Base-by-base conservation (phyloP, 805 yeast genomes). In the Schwanniomyces polymorphus region DNA sequence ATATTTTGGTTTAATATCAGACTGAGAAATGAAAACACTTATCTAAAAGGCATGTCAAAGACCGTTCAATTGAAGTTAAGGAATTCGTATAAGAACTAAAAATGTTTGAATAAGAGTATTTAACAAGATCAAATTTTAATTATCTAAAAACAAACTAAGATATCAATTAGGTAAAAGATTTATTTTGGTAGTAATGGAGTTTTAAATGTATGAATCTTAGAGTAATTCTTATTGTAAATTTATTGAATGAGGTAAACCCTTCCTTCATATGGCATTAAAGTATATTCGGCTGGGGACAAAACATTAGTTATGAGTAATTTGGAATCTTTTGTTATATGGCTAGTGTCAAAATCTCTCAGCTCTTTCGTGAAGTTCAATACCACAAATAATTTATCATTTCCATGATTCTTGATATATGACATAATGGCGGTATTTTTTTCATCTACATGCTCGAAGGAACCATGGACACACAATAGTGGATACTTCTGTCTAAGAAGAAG, bases 391-490 rank as follows among this genome's bases (percentile, higher is more conserved):
- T 58, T 63, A 40, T 65, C 55, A 16, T 53, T 62, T 14, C 57
- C 65, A 41, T 50, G 53, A 18, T 59, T 55, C 64, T 80, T 79
- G 33, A 64, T 54, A 59, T 62, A 79, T 7, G 74, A 61, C 55
- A 79, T 76, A 4, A 69, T 54, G 47, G 73, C 54, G 34, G 63
- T 61, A 58, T 76, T 71, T 18, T 74, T 75, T 49, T 59, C 58
- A 56, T 80, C 82, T 46, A 74, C 53, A 37, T 74, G 59, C 44
- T 70, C 69, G 49, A 79, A 72, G 34, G 58, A 58, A 26, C 85
- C 85, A 56, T 76, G 74, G 35, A 72, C 65, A 43, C 78, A 62
- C n/a, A 72, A 50, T 34, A 77, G 79, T 52, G 67, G 69, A 64
- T 72, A 57, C 38, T 60, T 59, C 58, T 76, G 76, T 65, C 85